phyloP scores from a whole-genome alignment of 148 eudicot species.

The Chenopodium suecicum region DNA sequence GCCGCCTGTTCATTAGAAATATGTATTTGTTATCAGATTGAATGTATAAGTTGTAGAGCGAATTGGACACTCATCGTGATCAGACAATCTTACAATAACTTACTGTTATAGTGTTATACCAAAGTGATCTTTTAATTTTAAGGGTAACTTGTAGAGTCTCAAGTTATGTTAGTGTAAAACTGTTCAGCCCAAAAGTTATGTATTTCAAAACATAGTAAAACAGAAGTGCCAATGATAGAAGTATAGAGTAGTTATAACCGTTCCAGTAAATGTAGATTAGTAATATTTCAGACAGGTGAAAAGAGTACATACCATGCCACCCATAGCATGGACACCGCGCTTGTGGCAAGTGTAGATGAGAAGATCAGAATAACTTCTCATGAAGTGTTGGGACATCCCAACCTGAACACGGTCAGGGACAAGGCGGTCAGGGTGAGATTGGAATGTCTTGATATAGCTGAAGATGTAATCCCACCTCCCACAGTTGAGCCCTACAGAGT shows the following conservation, averaged over 20 bases:
- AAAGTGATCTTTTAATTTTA: background rate
- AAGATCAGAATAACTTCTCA: constrained; percentile 73
- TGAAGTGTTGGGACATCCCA: constrained; percentile 79
- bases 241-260: background rate
- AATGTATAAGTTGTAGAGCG: too few species aligned
- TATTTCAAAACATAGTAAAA: background rate
- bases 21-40: background rate
- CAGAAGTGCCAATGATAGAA: background rate
- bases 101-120: too few species aligned
- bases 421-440: constrained; percentile 67
- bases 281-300: background rate
- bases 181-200: background rate
- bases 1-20: constrained; percentile 52
- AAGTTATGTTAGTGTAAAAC: background rate
- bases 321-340: constrained; percentile 89
- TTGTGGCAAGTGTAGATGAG: constrained; percentile 79
- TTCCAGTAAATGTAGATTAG: background rate
- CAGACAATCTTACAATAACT: too few species aligned
- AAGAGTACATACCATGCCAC: constrained; percentile 63
- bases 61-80: too few species aligned
- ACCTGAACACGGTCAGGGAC: constrained; percentile 73
- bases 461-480: constrained; percentile 92
- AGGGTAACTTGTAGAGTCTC: background rate
- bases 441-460: constrained; percentile 86
- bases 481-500: constrained; percentile 77